Evolutionary conservation across 225 moss, liverwort and hornwort species (phyloP).

Genomic region (Pleurozium schreberi): DNA sequence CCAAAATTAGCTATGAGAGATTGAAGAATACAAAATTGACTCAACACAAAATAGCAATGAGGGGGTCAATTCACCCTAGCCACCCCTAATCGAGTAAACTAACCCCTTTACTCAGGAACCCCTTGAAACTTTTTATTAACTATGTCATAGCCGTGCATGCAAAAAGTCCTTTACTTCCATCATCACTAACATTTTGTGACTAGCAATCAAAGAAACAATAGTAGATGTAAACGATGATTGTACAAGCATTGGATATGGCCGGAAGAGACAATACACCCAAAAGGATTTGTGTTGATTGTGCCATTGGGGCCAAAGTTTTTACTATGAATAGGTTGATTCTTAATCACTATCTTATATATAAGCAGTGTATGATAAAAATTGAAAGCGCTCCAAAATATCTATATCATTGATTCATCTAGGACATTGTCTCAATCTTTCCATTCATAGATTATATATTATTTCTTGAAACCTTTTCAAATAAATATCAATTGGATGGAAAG

Average conservation of each 20-base stretch:
- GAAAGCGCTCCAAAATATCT: background rate
- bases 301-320: rapidly evolving
- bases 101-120: no score
- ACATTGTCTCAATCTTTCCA: no score
- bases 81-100: no score
- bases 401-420: background rate
- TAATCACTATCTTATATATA: background rate
- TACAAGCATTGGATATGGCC: rapidly evolving
- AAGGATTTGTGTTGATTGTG: background rate
- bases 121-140: no score
- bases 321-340: background rate
- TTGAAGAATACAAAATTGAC: no score
- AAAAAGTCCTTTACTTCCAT: no score
- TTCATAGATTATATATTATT: background rate
- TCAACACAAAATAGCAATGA: no score
- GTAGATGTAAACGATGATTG: rapidly evolving
- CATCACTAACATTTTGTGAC: no score
- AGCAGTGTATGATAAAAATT: background rate
- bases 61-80: no score
- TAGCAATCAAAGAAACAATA: background rate
- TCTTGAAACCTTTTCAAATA: background rate
- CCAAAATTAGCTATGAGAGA: no score
- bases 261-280: background rate
- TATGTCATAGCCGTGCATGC: no score
- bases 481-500: background rate